Conservation (phyloP, 1,284 basidiomycete species). For the Moesziomyces antarcticus region DNA sequence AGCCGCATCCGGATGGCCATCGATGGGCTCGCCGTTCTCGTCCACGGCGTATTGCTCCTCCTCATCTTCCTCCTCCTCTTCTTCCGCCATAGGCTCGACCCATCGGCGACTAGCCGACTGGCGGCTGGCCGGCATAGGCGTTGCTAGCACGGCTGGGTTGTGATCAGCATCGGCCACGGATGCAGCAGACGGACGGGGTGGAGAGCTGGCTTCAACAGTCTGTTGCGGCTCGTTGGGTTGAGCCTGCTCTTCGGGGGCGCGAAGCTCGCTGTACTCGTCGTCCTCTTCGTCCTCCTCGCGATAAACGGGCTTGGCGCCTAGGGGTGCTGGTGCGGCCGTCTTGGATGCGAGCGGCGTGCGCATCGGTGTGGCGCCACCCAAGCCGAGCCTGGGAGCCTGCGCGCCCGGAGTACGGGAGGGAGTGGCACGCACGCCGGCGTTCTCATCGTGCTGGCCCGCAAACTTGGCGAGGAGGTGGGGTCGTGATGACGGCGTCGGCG, state of each 20-base stretch:
- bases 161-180: background rate
- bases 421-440: constrained; percentile 42
- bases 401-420: constrained; percentile 33
- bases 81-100: constrained; percentile 48
- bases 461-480: constrained; percentile 13
- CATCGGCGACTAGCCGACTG: constrained; percentile 44
- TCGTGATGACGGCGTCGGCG: constrained; percentile 47
- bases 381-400: constrained; percentile 12
- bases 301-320: constrained; percentile 33
- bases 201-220: constrained; percentile 2
- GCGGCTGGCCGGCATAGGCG: constrained; percentile 37
- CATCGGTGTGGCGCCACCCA: constrained; percentile 44
- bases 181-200: constrained; percentile 2
- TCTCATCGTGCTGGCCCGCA: constrained; percentile 45
- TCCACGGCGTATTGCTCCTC: constrained; percentile 29
- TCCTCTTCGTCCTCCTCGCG: constrained; percentile 53
- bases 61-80: constrained; percentile 48
- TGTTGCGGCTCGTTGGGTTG: background rate
- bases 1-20: background rate
- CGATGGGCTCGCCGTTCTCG: constrained; percentile 20
- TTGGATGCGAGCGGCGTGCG: constrained; percentile 40
- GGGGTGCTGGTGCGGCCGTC: constrained; percentile 8
- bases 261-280: constrained; percentile 11
- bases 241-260: background rate
- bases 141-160: constrained; percentile 21